Base-by-base conservation (phyloP, 2,329 filamentous ascomycete species). In the Talaromyces verruculosus region DNA sequence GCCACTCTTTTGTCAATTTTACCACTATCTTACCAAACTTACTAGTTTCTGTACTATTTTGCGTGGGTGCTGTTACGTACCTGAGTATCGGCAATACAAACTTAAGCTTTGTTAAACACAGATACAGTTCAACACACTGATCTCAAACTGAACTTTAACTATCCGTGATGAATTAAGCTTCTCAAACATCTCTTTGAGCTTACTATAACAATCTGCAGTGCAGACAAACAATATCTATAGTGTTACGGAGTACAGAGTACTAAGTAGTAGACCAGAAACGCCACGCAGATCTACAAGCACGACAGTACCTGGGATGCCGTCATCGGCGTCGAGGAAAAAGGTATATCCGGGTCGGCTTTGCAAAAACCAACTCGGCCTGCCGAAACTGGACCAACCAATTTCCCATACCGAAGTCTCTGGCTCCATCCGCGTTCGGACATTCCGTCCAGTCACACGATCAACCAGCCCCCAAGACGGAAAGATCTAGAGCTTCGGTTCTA, bases 391-490 rank as follows among this genome's bases (percentile, higher is more conserved):
- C 3, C 49, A 5, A 13, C 19, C 45, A 25, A 19, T 5, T 5
- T 15, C n/a, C 11, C 1, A 30, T 63, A 35, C 61, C 61, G 60
- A 63, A 63, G 51, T 7, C 19, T 62, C 33, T 33, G n/a, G 25
- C 45, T 45, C 37, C 19, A 33, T 55, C 51, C 62, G 62, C 41
- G 35, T 64, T 35, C 62, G 62, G 62, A 58, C 62, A 64, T 64
- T 58, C 62, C 62, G 13, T 13, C 60, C n/a, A 45, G 62, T 64
- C 51, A 47, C 62, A 58, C 51, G 62, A 64, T 35, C 51, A 37
- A 53, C 43, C 19, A 62, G n/a, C 22, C 60, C 47, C 61, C 61
- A 63, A 63, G 61, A 63, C 61, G 43, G 43, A 11, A 25, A 60
- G 39, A 30, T 60, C 57, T 60, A 60, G 57, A 60, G 39, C 37